phyloP scores from a whole-genome alignment of 441 rosid genomes.

The Brassica hybrid region DNA sequence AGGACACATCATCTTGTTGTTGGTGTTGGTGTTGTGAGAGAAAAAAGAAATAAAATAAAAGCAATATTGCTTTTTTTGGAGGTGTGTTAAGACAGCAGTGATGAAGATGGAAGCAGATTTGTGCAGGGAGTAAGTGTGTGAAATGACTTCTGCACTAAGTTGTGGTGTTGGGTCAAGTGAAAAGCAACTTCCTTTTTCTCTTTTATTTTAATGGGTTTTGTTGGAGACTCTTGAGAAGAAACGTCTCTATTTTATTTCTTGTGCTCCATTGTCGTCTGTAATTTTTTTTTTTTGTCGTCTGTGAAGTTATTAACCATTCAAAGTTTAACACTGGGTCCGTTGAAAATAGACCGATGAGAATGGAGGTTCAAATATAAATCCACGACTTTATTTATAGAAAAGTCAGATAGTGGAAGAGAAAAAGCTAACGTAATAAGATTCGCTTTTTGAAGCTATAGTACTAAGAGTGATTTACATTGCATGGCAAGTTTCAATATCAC shows the following conservation, averaged over 20 bases:
- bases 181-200: constrained; percentile 19
- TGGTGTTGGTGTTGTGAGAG: constrained; percentile 36
- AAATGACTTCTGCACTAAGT: constrained; percentile 44
- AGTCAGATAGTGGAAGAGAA: constrained; percentile 28
- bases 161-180: constrained; percentile 33
- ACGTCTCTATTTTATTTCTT: constrained; percentile 36
- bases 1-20: constrained; percentile 47
- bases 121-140: constrained; percentile 39
- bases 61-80: constrained; percentile 32
- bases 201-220: constrained; percentile 6
- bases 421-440: not conserved
- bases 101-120: constrained; percentile 50
- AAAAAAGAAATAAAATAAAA: constrained; percentile 19
- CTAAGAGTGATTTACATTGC: too few relatives aligned
- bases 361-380: not conserved
- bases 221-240: constrained; percentile 35
- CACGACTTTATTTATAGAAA: constrained; percentile 30
- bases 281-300: too few relatives aligned
- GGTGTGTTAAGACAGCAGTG: constrained; percentile 45
- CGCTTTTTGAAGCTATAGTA: constrained; percentile 1
- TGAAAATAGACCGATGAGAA: constrained; percentile 34
- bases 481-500: too few relatives aligned
- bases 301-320: constrained; percentile 12
- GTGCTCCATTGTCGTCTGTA: constrained; percentile 43
- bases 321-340: constrained; percentile 40